Conservation (phyloP, 345 rosid genomes). For the Melaleuca alternifolia region DNA sequence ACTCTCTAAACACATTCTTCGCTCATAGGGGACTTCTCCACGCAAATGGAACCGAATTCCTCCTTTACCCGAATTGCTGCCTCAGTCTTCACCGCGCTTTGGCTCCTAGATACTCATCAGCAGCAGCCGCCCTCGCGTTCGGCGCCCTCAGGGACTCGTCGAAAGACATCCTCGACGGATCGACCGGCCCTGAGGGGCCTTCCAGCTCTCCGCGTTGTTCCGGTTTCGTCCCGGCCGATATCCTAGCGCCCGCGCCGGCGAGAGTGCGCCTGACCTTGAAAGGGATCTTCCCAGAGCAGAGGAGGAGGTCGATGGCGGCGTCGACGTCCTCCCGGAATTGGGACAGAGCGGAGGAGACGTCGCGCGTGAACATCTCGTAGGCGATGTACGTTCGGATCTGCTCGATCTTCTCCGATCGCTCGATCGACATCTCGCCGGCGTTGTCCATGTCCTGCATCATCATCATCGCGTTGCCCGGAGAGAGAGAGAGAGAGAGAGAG, state of each 20-base stretch:
- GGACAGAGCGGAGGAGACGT: not conserved
- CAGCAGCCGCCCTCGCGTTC: not conserved
- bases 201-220: not conserved
- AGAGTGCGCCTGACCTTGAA: constrained; percentile 6
- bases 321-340: not conserved
- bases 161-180: not conserved
- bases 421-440: not conserved
- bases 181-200: not conserved
- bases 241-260: constrained; percentile 26
- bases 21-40: not conserved
- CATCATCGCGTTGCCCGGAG: too few species aligned
- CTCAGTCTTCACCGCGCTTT: not conserved
- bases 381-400: not conserved
- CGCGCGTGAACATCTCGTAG: not conserved
- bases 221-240: constrained; percentile 9
- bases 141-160: not conserved
- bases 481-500: not conserved
- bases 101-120: not conserved
- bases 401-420: not conserved
- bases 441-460: not conserved
- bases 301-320: not conserved
- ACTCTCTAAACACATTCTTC: not conserved
- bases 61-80: not conserved
- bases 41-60: not conserved
- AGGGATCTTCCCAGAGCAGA: not conserved